These are phyloP conservation scores for Escovopsis sp. DNA, from an alignment of 2,329 filamentous ascomycete species.

Conservation along the genomic window DNA sequence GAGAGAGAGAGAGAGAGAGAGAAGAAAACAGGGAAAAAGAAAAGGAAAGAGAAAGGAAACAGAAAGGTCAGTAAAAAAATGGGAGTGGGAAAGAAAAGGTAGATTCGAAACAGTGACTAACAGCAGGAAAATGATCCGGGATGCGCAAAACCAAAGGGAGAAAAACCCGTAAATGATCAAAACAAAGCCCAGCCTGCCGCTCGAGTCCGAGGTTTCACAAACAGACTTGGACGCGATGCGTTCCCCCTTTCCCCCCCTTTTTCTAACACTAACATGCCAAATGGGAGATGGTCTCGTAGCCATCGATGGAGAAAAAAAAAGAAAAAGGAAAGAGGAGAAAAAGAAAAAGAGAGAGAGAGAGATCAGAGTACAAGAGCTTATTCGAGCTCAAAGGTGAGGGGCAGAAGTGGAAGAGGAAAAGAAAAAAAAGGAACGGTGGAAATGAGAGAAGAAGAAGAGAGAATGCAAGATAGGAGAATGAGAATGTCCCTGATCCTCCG, in stretches of 20 bases:
- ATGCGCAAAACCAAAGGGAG: no score
- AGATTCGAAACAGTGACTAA: no score
- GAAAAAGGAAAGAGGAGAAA: no score
- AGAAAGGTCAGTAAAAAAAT: conserved; percentile 10
- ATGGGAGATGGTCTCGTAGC: not conserved
- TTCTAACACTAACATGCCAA: not conserved
- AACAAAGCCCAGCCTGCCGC: conserved; percentile 3
- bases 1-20: conserved; percentile 10
- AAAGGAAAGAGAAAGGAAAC: conserved; percentile 17
- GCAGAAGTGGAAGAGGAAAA: not conserved
- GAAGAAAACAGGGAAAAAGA: conserved; percentile 8
- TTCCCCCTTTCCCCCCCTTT: not conserved
- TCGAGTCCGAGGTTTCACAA: not conserved
- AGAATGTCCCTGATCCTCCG: conserved; percentile 8
- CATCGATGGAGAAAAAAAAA: no score
- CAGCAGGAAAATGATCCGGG: no score
- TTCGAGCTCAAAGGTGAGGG: not conserved
- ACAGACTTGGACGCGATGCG: not conserved
- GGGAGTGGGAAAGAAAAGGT: not conserved
- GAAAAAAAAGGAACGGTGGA: conserved; percentile 3
- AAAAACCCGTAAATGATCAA: no score
- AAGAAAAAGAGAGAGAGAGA: no score
- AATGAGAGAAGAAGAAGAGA: conserved; percentile 2
- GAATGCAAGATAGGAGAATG: not conserved
- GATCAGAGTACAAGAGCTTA: no score